A percentile compares a stretch with the other conserved stretches of the same genome.
These are phyloP conservation scores for Lepraria neglecta DNA, from an alignment of 495 filamentous ascomycete genomes.

Conservation along the genomic window DNA sequence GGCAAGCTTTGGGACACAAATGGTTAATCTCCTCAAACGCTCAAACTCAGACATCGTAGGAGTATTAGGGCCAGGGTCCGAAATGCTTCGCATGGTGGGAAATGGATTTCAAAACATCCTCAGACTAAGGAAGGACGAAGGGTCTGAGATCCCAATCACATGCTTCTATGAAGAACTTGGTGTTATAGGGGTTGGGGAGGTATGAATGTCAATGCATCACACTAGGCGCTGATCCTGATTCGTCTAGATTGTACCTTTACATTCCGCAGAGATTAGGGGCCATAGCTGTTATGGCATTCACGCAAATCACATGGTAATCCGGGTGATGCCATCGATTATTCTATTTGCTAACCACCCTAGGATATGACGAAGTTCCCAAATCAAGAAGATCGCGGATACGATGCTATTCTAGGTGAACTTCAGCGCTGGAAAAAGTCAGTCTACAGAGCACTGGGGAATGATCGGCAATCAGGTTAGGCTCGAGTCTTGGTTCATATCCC, in stretches of 20 bases:
- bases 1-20: conserved; percentile 18
- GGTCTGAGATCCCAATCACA: conserved; percentile 12
- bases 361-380: conserved; percentile 17
- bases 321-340: background rate
- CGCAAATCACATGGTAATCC: conserved; percentile 17
- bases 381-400: conserved; percentile 12
- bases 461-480: too few relatives aligned
- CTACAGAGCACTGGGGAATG: background rate
- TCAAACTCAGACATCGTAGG: conserved; percentile 1
- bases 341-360: background rate
- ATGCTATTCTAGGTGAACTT: conserved; percentile 13
- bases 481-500: too few relatives aligned
- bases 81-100: conserved; percentile 14
- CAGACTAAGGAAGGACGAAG: conserved; percentile 8
- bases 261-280: conserved; percentile 14
- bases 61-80: conserved; percentile 13
- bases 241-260: conserved; percentile 9
- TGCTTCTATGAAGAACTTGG: conserved; percentile 10
- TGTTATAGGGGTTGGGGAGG: background rate
- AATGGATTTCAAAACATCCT: conserved; percentile 4
- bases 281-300: conserved; percentile 7
- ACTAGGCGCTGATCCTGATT: background rate
- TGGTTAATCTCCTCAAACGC: conserved; percentile 3
- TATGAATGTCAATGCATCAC: background rate
- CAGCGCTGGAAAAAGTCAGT: conserved; percentile 7